These are phyloP conservation scores for Orbilia javanica DNA, from an alignment of 2,329 filamentous ascomycete genomes.

Conservation along the genomic window DNA sequence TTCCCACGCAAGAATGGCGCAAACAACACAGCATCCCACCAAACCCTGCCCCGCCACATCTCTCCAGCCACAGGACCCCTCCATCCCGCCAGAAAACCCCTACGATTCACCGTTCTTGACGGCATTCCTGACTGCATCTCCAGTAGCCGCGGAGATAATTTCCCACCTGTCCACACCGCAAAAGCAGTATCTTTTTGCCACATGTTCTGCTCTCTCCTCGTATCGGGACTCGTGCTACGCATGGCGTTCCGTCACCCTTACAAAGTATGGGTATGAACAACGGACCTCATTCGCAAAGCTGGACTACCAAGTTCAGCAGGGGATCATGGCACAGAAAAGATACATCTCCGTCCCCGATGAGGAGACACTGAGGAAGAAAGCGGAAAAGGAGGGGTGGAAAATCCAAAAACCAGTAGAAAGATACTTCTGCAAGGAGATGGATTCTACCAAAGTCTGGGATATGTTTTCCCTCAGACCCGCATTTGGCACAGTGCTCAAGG, in stretches of 20 bases:
- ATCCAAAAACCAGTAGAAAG: slow-evolving; percentile 25
- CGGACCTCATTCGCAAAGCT: slow-evolving; percentile 32
- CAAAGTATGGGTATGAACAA: slow-evolving; percentile 48
- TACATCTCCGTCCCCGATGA: slow-evolving; percentile 43
- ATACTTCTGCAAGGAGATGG: slow-evolving; percentile 43
- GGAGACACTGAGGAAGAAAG: slow-evolving; percentile 19
- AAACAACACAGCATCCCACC: slow-evolving; percentile 43
- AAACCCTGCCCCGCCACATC: slow-evolving; percentile 2
- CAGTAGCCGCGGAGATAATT: slow-evolving; percentile 52
- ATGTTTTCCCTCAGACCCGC: slow-evolving; percentile 48
- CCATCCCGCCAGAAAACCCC: slow-evolving; percentile 33
- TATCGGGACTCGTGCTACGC: slow-evolving; percentile 55
- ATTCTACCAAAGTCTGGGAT: slow-evolving; percentile 40
- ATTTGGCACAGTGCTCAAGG: slow-evolving; percentile 43
- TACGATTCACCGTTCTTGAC: slow-evolving; percentile 42
- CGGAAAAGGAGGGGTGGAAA: slow-evolving; percentile 31
- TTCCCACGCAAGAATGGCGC: slow-evolving; percentile 55
- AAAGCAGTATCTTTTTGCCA: slow-evolving; percentile 49
- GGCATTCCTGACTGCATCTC: slow-evolving; percentile 39
- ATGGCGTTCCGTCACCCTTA: slow-evolving; percentile 45
- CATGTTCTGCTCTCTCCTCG: slow-evolving; percentile 30
- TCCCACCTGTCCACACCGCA: slow-evolving; percentile 50
- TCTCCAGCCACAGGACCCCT: slow-evolving; percentile 19
- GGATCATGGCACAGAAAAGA: slow-evolving; percentile 35
- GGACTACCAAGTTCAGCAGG: slow-evolving; percentile 45